These are phyloP conservation scores for Antarctomyces pellizariae DNA, from an alignment of 495 filamentous ascomycete species.

Conservation along the genomic window DNA sequence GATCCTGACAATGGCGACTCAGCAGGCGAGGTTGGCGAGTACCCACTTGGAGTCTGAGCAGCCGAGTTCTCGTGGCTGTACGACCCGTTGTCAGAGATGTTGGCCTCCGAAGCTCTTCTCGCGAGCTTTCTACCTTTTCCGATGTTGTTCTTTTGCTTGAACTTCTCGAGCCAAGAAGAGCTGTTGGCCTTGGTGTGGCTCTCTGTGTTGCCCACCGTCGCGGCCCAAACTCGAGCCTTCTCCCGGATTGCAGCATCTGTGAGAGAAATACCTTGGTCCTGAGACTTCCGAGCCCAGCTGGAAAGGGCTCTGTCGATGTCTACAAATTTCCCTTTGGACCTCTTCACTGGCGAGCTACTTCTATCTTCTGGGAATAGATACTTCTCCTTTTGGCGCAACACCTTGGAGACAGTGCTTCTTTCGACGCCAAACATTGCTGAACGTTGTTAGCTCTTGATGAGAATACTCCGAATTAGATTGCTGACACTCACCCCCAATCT, in stretches of 20 bases:
- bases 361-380: conserved; percentile 81
- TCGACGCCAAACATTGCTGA: conserved; percentile 87
- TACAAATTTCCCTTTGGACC: conserved; percentile 72
- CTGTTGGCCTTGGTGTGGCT: conserved; percentile 54
- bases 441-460: conserved; percentile 6
- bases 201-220: conserved; percentile 49
- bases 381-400: conserved; percentile 87
- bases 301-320: conserved; percentile 89
- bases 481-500: conserved; percentile 63
- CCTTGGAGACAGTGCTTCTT: conserved; percentile 96
- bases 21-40: conserved; percentile 49
- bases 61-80: conserved; percentile 29
- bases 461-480: conserved; percentile 7
- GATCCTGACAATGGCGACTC: conserved; percentile 43
- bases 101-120: conserved; percentile 47
- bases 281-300: conserved; percentile 67
- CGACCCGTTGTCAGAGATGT: conserved; percentile 31
- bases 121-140: conserved; percentile 33
- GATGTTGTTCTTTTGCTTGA: conserved; percentile 81
- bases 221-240: conserved; percentile 71
- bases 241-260: conserved; percentile 71
- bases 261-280: conserved; percentile 49
- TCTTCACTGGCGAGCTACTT: conserved; percentile 69
- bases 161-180: conserved; percentile 76
- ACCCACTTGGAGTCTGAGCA: conserved; percentile 42